Conservation (phyloP, 768 basidiomycete species). For the Amanita molliuscula region DNA sequence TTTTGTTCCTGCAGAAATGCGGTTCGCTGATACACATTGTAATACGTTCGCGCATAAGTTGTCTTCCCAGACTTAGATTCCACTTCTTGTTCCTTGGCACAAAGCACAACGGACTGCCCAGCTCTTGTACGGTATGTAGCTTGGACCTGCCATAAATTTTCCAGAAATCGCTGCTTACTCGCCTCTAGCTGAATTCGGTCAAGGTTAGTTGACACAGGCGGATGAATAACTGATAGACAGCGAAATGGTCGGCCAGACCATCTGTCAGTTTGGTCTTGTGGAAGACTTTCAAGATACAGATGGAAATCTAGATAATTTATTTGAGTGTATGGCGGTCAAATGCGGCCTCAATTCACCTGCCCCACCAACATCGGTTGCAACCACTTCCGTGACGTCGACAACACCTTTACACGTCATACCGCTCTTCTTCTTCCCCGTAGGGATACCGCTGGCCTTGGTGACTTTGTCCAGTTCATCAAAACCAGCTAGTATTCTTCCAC, state of each 20-base stretch:
- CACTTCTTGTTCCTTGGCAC: slow-evolving; percentile 66
- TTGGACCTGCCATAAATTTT: slow-evolving; percentile 85
- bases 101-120: slow-evolving; percentile 65
- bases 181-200: slow-evolving; percentile 53
- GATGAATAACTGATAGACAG: slow-evolving; percentile 65
- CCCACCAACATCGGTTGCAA: slow-evolving; percentile 77
- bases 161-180: slow-evolving; percentile 77
- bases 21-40: slow-evolving; percentile 78
- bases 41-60: slow-evolving; percentile 73
- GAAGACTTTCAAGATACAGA: slow-evolving; percentile 74
- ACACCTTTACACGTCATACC: slow-evolving; percentile 80
- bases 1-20: slow-evolving; percentile 68
- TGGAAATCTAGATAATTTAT: slow-evolving; percentile 57
- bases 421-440: slow-evolving; percentile 61
- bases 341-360: slow-evolving; percentile 39
- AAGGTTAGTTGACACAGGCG: slow-evolving; percentile 54
- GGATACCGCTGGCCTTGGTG: slow-evolving; percentile 50
- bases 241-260: slow-evolving; percentile 88
- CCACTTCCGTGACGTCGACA: slow-evolving; percentile 76
- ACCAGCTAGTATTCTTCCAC: slow-evolving; percentile 61
- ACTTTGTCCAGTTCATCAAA: slow-evolving; percentile 72
- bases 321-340: slow-evolving; percentile 13
- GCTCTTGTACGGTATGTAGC: slow-evolving; percentile 65
- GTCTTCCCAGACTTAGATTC: slow-evolving; percentile 51
- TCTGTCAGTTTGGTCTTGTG: slow-evolving; percentile 70